Conservation (phyloP, 345 rosid species). For the Eucalyptus pauciflora region DNA sequence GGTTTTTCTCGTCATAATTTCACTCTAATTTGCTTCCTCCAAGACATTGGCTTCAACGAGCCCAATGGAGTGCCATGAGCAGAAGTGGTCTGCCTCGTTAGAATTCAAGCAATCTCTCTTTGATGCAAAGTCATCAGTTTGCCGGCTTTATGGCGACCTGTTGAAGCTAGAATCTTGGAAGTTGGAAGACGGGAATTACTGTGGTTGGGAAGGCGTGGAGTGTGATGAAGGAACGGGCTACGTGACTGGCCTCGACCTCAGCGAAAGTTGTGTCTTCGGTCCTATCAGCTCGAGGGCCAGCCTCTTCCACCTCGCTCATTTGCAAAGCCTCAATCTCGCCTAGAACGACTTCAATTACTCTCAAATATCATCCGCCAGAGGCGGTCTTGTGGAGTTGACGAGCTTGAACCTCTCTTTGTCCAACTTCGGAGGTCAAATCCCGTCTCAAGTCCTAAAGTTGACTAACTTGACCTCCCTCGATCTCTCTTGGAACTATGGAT, state of each 20-base stretch:
- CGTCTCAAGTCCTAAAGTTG: neutral
- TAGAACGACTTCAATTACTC: neutral
- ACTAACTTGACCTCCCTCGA: constrained; percentile 2
- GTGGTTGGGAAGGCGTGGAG: neutral
- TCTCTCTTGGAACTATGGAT: neutral
- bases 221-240: constrained; percentile 1
- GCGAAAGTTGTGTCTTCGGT: neutral
- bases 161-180: neutral
- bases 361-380: neutral
- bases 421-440: neutral
- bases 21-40: neutral
- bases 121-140: accelerated
- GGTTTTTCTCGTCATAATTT: neutral
- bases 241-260: neutral
- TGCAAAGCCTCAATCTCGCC: constrained; percentile 1
- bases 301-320: constrained; percentile 3
- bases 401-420: neutral
- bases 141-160: accelerated
- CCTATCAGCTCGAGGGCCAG: neutral
- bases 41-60: neutral
- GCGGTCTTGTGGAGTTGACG: neutral
- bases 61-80: neutral
- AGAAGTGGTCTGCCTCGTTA: neutral
- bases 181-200: neutral
- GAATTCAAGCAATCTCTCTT: neutral